A percentile compares a stretch with the other conserved stretches of the same genome.
These are phyloP conservation scores for Aspergillus unguis DNA, from an alignment of 2,329 filamentous ascomycete species.

Conservation along the genomic window DNA sequence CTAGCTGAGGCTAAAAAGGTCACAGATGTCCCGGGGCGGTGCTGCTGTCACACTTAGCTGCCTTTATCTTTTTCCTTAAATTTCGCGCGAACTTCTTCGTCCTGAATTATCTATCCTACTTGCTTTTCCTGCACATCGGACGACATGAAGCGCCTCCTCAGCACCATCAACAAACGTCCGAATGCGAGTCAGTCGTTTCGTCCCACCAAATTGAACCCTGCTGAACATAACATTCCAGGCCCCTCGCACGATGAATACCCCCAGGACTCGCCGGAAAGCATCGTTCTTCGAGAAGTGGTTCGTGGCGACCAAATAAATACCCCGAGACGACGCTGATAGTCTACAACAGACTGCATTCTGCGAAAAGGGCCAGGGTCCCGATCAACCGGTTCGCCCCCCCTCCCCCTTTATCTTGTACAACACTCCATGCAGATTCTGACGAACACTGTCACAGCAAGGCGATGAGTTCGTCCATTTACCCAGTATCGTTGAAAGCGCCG, in stretches of 20 bases:
- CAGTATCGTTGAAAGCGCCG: slow-evolving; percentile 88
- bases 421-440: neutral
- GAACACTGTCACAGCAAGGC: slow-evolving; percentile 50
- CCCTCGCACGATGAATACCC: slow-evolving; percentile 24
- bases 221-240: slow-evolving; percentile 18
- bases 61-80: slow-evolving; percentile 1
- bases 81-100: slow-evolving; percentile 3
- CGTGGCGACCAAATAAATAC: slow-evolving; percentile 12
- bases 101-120: neutral
- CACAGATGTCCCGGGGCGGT: neutral
- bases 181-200: slow-evolving; percentile 31
- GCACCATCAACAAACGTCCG: slow-evolving; percentile 29
- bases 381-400: slow-evolving; percentile 47
- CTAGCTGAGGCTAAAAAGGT: neutral
- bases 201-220: slow-evolving; percentile 2
- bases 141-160: slow-evolving; percentile 39
- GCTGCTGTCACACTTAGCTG: neutral
- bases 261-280: slow-evolving; percentile 40
- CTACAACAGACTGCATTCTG: slow-evolving; percentile 68
- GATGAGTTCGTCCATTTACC: slow-evolving; percentile 92
- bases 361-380: slow-evolving; percentile 62
- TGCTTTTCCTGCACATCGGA: neutral
- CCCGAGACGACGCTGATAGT: slow-evolving; percentile 1
- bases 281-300: slow-evolving; percentile 42
- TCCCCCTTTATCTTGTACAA: slow-evolving; percentile 3